Evolutionary conservation across 768 basidiomycete genomes (phyloP).

Genomic region (Tulasnella sp.): DNA sequence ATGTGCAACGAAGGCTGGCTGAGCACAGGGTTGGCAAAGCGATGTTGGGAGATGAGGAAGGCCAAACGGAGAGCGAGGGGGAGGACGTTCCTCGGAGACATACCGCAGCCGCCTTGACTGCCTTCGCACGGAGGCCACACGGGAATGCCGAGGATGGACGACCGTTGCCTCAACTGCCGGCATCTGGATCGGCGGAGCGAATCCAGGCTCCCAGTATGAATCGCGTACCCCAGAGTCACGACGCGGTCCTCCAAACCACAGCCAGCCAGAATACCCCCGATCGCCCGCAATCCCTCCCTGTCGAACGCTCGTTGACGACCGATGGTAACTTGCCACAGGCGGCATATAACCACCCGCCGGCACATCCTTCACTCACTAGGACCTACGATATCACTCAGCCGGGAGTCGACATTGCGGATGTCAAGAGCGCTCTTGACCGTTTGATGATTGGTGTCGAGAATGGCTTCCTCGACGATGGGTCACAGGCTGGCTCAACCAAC

Average conservation of each 20-base stretch:
- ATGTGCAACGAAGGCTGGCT: slow-evolving; percentile 18
- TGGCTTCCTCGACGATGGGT: slow-evolving; percentile 18
- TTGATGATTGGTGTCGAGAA: slow-evolving; percentile 38
- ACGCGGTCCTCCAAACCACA: background rate
- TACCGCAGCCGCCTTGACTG: background rate
- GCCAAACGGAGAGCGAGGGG: background rate
- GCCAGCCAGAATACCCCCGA: background rate
- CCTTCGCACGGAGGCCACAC: background rate
- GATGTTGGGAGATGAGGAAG: slow-evolving; percentile 12
- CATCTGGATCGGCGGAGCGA: background rate
- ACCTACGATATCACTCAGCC: slow-evolving; percentile 11
- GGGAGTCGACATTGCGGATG: slow-evolving; percentile 37
- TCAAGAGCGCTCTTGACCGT: slow-evolving; percentile 64
- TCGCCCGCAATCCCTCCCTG: background rate
- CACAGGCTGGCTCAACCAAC: background rate
- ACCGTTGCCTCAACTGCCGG: slow-evolving; percentile 10
- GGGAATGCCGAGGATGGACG: background rate
- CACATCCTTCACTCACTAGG: background rate
- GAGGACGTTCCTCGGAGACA: slow-evolving; percentile 9
- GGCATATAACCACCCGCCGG: background rate
- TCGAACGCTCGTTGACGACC: background rate
- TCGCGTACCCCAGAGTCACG: background rate
- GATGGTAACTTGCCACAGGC: slow-evolving; percentile 1
- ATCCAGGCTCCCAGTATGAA: background rate
- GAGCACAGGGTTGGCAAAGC: background rate